A percentile compares a stretch with the other conserved stretches of the same genome.
phyloP scores from a whole-genome alignment of 2,329 filamentous ascomycete genomes.

The Monilinia polystroma region DNA sequence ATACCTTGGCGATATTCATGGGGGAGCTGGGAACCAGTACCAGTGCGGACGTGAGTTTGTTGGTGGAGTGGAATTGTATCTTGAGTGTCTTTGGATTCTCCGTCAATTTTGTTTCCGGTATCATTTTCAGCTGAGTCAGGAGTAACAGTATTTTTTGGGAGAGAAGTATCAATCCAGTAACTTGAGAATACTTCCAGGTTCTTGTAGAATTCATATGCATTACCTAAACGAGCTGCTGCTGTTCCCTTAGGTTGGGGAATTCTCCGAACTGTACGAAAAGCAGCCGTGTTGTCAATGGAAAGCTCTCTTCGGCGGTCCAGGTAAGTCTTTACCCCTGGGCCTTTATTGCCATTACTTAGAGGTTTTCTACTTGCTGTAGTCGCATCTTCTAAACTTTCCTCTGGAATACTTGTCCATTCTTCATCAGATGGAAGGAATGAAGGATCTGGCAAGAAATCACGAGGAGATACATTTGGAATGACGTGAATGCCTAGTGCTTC shows the following conservation, averaged over 20 bases:
- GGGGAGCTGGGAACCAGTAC: conserved; percentile 56
- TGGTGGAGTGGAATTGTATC: conserved; percentile 28
- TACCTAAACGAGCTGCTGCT: conserved; percentile 56
- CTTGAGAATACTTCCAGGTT: conserved; percentile 58
- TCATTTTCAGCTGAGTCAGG: conserved; percentile 16
- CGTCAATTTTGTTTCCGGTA: conserved; percentile 22
- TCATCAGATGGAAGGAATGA: conserved; percentile 52
- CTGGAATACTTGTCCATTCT: conserved; percentile 47
- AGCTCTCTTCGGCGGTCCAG: conserved; percentile 59
- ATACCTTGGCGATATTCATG: conserved; percentile 57
- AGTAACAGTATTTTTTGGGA: conserved; percentile 31
- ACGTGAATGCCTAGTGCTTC: conserved; percentile 58
- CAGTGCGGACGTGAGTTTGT: conserved; percentile 44
- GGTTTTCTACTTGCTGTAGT: conserved; percentile 50
- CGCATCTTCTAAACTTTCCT: conserved; percentile 39
- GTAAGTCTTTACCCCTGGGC: conserved; percentile 58
- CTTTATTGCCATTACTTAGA: conserved; percentile 53
- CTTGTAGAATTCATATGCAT: conserved; percentile 65
- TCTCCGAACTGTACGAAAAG: conserved; percentile 61
- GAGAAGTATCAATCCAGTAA: conserved; percentile 62
- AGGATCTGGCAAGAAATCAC: conserved; percentile 54
- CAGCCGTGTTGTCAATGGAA: conserved; percentile 54
- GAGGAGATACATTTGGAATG: conserved; percentile 49
- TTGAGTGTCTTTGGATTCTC: conserved; percentile 24
- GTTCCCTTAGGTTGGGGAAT: conserved; percentile 55